These are phyloP conservation scores for Xylaria flabelliformis DNA, from an alignment of 495 filamentous ascomycete species.

Conservation along the genomic window DNA sequence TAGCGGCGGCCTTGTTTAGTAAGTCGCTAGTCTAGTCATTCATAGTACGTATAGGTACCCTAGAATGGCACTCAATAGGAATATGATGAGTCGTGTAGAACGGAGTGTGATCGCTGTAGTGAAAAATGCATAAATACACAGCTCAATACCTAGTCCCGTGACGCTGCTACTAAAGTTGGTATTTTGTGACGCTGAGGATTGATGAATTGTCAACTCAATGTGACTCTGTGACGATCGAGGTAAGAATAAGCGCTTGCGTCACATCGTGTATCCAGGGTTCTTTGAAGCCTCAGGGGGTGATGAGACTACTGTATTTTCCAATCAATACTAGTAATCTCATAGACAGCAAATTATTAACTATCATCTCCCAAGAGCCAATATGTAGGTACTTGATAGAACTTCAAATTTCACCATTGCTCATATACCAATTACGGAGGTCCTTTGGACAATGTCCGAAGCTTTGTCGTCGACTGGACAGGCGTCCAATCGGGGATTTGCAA, in stretches of 20 bases:
- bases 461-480: not conserved
- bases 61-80: not conserved
- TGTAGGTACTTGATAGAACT: not conserved
- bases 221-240: not conserved
- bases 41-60: not conserved
- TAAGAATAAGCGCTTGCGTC: conserved; percentile 6
- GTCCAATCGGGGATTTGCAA: conserved; percentile 6
- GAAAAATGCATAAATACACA: not conserved
- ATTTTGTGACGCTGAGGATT: not conserved
- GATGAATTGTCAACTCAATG: not conserved
- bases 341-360: not conserved
- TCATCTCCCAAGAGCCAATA: not conserved
- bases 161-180: not conserved
- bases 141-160: not conserved
- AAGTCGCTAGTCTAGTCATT: not conserved
- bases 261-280: not conserved
- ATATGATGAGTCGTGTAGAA: not conserved
- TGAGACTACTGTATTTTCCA: not conserved
- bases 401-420: not conserved
- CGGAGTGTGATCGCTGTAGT: not conserved
- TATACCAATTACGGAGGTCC: not conserved
- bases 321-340: not conserved
- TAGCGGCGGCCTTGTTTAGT: not conserved
- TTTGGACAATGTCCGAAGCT: not conserved
- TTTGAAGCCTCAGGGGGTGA: not conserved